Evolutionary conservation across 176 grass and related monocot species (phyloP), one percentile per base, ranked within the genome.

Genomic region (Triticum monococcum): DNA sequence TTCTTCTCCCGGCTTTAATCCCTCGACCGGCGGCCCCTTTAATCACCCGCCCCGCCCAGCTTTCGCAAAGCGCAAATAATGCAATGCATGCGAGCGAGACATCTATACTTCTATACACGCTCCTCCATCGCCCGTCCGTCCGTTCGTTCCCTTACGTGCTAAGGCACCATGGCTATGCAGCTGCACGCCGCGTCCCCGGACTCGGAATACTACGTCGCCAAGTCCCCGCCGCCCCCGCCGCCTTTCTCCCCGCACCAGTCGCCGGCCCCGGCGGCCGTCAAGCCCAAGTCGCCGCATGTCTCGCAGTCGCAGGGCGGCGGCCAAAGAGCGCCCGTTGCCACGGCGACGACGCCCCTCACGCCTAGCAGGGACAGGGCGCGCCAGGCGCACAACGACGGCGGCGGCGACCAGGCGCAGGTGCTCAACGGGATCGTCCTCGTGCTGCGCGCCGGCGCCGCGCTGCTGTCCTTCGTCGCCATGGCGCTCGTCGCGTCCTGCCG

Each of bases 401-500:
- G 83, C 70, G 56, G 56, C 18, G 56, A 59, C 56, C 0, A 22
- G 7, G 56, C 18, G 7, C 84, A 83, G 87, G 60, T 85, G 8
- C 45, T 93, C 5, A 88, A 89, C 7, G 83, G 82, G 38, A 31
- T 62, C 8, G 40, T 77, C 25, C 41, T 93, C 59, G 38, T 90
- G 28, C 86, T 95, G 45, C 91, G 93, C 74, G 87, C 72, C 5
- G 80, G 72, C 11, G 79, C 89, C 16, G 79, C 88, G 35, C 3
- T 90, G 26, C 69, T 70, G 68, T 75, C 96, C 28, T 87, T 98
- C 67, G 82, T 95, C 12, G 85, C 83, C 22, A 71, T 91, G 17
- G 38, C 84, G 64, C 77, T 95, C 30, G 80, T 95, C 35, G 93
- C 88, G 12, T 91, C 91, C 0, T 92, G 92, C 85, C 94, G 92